A percentile compares a stretch with the other conserved stretches of the same genome.
Conservation (phyloP, 2,329 filamentous ascomycete species). For the Pyricularia sp. region DNA sequence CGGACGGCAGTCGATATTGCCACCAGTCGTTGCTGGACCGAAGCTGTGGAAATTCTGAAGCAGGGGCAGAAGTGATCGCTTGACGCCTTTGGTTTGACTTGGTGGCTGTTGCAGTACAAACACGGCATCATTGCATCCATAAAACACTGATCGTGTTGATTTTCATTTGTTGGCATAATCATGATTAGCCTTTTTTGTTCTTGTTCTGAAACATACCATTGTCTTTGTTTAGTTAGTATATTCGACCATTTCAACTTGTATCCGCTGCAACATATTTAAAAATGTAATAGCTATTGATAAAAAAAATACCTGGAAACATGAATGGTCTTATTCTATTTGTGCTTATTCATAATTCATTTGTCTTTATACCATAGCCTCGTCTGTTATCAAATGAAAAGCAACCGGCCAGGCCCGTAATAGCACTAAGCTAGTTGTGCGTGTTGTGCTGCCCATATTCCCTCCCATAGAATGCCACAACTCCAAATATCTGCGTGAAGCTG, state of each 20-base stretch:
- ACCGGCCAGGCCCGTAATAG: neutral
- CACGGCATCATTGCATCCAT: neutral
- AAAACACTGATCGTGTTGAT: neutral
- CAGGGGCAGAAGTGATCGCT: neutral
- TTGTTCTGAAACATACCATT: neutral
- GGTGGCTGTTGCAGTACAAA: neutral
- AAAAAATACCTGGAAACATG: neutral
- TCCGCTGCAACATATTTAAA: neutral
- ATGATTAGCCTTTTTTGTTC: neutral
- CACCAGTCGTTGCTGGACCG: conserved; percentile 42
- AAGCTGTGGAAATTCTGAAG: conserved; percentile 35
- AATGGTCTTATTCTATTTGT: neutral
- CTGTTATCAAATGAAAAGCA: neutral
- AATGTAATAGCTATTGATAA: neutral
- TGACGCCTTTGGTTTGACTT: neutral
- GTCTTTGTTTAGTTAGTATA: neutral
- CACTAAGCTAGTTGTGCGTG: neutral
- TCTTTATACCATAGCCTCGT: neutral
- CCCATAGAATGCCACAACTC: neutral
- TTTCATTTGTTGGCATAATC: neutral
- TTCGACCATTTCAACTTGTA: neutral
- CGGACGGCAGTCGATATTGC: conserved; percentile 41
- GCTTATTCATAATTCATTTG: neutral
- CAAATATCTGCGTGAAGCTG: neutral
- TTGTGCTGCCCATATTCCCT: neutral